Percentiles rank a stretch among this genome's conserved stretches.
Evolutionary conservation across 108 stramenopile genomes (phyloP).

Genomic region (Hondaea fermentalgiana): DNA sequence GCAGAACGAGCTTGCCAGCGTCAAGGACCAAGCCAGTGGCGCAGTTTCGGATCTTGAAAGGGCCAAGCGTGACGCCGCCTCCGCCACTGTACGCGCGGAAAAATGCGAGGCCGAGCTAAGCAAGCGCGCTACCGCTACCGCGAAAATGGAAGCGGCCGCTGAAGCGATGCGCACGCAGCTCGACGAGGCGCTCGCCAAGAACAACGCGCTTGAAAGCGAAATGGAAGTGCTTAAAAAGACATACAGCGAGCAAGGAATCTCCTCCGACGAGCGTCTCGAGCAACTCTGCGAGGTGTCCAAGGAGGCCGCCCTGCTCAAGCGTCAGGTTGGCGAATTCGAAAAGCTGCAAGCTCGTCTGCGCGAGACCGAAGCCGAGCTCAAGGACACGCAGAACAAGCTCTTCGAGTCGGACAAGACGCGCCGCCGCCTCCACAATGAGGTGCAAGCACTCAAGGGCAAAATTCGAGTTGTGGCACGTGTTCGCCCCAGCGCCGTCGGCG

Average conservation of each 20-base stretch:
- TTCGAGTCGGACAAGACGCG: constrained; percentile 66
- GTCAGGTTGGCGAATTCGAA: constrained; percentile 21
- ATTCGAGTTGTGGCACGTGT: constrained; percentile 87
- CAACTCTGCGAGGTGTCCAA: constrained; percentile 34
- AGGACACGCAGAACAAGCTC: constrained; percentile 50
- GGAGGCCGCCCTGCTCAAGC: constrained; percentile 38
- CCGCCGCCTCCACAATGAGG: constrained; percentile 75
- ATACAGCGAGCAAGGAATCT: constrained; percentile 26
- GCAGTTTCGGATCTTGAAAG: neutral
- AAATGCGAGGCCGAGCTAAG: constrained; percentile 12
- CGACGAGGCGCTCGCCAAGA: neutral
- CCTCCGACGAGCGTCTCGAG: constrained; percentile 30
- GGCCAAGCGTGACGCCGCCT: constrained; percentile 5
- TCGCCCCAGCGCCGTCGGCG: constrained; percentile 76
- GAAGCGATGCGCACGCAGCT: neutral
- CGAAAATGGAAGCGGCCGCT: neutral
- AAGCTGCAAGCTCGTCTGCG: neutral
- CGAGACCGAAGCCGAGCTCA: neutral
- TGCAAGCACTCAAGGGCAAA: constrained; percentile 89
- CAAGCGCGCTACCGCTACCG: neutral
- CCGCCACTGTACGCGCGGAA: neutral
- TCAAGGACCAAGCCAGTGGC: neutral
- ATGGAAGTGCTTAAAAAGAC: constrained; percentile 22
- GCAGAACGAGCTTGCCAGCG: neutral
- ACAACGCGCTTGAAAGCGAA: constrained; percentile 32